A percentile compares a stretch with the other conserved stretches of the same genome.
phyloP scores from a whole-genome alignment of 1,284 basidiomycete genomes.

The Golubevia sp. region DNA sequence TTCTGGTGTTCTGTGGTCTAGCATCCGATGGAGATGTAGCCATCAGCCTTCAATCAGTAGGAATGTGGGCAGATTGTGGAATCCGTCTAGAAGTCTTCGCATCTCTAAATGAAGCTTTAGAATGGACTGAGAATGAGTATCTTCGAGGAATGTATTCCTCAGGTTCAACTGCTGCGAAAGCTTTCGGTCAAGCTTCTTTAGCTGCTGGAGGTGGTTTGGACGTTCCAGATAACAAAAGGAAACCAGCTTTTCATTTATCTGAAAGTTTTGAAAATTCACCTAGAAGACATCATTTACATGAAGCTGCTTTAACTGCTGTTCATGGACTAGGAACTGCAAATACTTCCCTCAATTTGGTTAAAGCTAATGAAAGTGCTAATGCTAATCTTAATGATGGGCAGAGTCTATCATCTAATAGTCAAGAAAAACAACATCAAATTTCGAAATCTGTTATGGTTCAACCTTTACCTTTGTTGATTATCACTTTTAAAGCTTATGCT shows the following conservation, averaged over 20 bases:
- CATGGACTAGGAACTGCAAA: no score
- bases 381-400: no score
- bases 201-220: constrained; percentile 64
- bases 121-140: constrained; percentile 70
- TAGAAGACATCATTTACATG: constrained; percentile 73
- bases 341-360: no score
- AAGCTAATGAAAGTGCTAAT: no score
- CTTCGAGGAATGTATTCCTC: constrained; percentile 61
- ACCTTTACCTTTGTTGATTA: constrained; percentile 30
- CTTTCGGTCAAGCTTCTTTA: constrained; percentile 56
- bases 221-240: constrained; percentile 42
- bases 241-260: constrained; percentile 62
- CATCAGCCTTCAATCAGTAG: constrained; percentile 65
- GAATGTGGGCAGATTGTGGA: constrained; percentile 68
- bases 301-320: constrained; percentile 67
- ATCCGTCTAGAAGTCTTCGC: constrained; percentile 72
- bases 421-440: no score
- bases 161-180: constrained; percentile 9
- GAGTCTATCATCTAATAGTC: no score
- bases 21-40: constrained; percentile 58
- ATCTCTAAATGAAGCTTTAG: constrained; percentile 86
- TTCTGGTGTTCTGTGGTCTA: constrained; percentile 85
- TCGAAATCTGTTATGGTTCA: no score
- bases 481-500: constrained; percentile 42
- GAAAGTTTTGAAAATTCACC: constrained; percentile 76